phyloP scores from a whole-genome alignment of 306 rosid genomes.

The Cicer arietinum region DNA sequence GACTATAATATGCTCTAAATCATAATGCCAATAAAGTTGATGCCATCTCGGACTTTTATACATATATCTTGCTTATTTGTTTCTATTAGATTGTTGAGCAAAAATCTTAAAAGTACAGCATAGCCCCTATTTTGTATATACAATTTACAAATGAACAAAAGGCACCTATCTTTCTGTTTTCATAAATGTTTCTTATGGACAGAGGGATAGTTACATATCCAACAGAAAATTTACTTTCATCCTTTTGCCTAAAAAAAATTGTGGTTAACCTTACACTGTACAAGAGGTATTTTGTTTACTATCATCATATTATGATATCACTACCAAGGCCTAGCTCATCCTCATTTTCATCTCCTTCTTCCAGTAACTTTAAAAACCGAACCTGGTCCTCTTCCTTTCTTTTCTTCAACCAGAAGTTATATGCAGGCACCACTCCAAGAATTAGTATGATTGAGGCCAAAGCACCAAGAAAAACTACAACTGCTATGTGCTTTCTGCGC shows the following conservation, averaged over 20 bases:
- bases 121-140: background rate
- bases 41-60: background rate
- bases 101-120: background rate
- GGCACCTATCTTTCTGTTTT: background rate
- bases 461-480: slow-evolving; percentile 56
- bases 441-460: slow-evolving; percentile 42
- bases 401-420: slow-evolving; percentile 82
- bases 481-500: slow-evolving; percentile 54
- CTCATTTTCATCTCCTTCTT: slow-evolving; percentile 75
- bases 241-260: slow-evolving; percentile 39
- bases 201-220: background rate
- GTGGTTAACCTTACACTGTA: slow-evolving; percentile 48
- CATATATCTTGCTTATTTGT: background rate
- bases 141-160: background rate
- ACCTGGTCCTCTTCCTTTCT: slow-evolving; percentile 76
- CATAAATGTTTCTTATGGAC: slow-evolving; percentile 11
- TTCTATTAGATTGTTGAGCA: slow-evolving; percentile 14
- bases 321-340: slow-evolving; percentile 70
- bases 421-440: slow-evolving; percentile 54
- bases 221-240: slow-evolving; percentile 21
- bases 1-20: background rate
- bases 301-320: slow-evolving; percentile 40
- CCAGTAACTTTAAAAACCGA: slow-evolving; percentile 76
- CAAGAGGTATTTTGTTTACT: slow-evolving; percentile 38
- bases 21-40: slow-evolving; percentile 18